A percentile compares a stretch with the other conserved stretches of the same genome.
Evolutionary conservation across 352 stramenopile genomes (phyloP).

Genomic region (Pythium graminicola): DNA sequence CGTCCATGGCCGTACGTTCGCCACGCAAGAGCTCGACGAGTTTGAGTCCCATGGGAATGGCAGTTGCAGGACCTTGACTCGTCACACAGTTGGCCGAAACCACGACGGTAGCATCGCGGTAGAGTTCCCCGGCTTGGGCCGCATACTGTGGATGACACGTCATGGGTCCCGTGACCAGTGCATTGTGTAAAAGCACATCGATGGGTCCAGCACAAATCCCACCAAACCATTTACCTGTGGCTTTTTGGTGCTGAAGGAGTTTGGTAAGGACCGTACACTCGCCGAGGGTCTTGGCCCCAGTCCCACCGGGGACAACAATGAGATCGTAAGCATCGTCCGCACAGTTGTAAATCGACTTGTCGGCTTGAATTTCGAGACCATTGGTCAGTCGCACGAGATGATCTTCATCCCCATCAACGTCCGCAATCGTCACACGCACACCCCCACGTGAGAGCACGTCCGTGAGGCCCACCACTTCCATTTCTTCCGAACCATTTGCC

Average conservation of each 20-base stretch:
- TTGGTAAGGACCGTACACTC: constrained; percentile 33
- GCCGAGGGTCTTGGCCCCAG: constrained; percentile 42
- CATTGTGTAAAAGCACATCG: constrained; percentile 52
- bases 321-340: constrained; percentile 49
- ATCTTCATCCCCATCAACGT: constrained; percentile 37
- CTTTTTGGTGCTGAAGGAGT: constrained; percentile 51
- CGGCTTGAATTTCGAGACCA: constrained; percentile 47
- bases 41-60: constrained; percentile 44
- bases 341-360: constrained; percentile 61
- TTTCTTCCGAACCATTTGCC: constrained; percentile 54
- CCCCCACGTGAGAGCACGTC: constrained; percentile 49
- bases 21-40: constrained; percentile 58
- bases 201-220: constrained; percentile 46
- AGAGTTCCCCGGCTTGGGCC: constrained; percentile 36
- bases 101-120: constrained; percentile 45
- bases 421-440: constrained; percentile 57
- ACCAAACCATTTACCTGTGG: constrained; percentile 37
- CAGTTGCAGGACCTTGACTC: constrained; percentile 50
- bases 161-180: constrained; percentile 33
- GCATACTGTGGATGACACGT: constrained; percentile 36
- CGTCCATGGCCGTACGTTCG: constrained; percentile 23
- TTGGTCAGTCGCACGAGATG: constrained; percentile 51
- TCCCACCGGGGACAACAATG: constrained; percentile 57
- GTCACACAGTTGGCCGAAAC: constrained; percentile 61
- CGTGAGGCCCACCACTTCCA: constrained; percentile 48